phyloP scores from a whole-genome alignment of 176 grass and related monocot genomes.

The Chrysopogon serrulatus region DNA sequence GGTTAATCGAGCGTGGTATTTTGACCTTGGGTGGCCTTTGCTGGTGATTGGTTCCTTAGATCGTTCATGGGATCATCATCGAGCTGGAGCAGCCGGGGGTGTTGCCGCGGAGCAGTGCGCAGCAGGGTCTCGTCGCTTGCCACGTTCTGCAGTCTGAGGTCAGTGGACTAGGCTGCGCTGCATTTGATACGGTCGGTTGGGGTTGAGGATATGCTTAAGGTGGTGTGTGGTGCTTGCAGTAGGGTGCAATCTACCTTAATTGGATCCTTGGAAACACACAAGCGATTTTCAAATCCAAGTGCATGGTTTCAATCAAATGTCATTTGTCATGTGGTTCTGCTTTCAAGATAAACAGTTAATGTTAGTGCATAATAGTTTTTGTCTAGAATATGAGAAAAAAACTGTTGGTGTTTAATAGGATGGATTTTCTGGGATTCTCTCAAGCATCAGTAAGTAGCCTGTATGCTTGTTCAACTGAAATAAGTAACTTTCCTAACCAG shows the following conservation, averaged over 20 bases:
- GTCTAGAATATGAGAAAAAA: not conserved
- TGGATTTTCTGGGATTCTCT: not conserved
- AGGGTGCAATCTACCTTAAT: slow-evolving; percentile 21
- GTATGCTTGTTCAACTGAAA: not conserved
- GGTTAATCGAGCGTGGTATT: not conserved
- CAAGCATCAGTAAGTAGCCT: not conserved
- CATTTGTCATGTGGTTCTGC: not conserved
- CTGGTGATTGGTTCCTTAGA: slow-evolving; percentile 36
- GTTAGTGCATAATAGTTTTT: not conserved
- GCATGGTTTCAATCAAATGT: not conserved
- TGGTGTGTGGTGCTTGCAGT: too few species aligned
- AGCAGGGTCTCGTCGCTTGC: slow-evolving; percentile 94
- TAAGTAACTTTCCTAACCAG: not conserved
- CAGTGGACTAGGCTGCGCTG: slow-evolving; percentile 8
- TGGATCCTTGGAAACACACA: not conserved
- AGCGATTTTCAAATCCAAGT: not conserved
- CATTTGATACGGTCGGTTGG: not conserved
- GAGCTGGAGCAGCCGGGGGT: slow-evolving; percentile 92
- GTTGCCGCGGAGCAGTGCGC: slow-evolving; percentile 90
- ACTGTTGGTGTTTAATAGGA: not conserved
- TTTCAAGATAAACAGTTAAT: not conserved
- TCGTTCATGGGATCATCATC: slow-evolving; percentile 96
- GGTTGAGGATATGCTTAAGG: too few species aligned
- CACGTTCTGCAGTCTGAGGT: slow-evolving; percentile 91
- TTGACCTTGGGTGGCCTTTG: not conserved